A percentile compares a stretch with the other conserved stretches of the same genome.
Evolutionary conservation across 2,329 filamentous ascomycete genomes (phyloP).

Genomic region (Xylaria sp.): DNA sequence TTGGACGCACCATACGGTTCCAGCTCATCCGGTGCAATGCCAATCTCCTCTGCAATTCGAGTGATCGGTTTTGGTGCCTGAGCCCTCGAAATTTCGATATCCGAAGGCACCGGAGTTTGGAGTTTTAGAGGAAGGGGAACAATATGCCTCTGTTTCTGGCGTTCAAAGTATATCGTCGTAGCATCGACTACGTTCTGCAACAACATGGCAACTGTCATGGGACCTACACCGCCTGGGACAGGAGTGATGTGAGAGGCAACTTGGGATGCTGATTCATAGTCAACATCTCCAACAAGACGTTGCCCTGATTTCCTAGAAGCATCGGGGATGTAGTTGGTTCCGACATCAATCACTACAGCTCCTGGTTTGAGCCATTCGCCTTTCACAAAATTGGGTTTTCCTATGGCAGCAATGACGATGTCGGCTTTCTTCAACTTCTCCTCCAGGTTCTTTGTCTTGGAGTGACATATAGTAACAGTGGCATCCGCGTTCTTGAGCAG

Average conservation of each 20-base stretch:
- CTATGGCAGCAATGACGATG: slow-evolving; percentile 90
- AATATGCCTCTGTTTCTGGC: slow-evolving; percentile 79
- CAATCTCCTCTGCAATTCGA: slow-evolving; percentile 81
- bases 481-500: slow-evolving; percentile 94
- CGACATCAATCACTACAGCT: slow-evolving; percentile 95
- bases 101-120: slow-evolving; percentile 83
- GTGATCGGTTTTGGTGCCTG: slow-evolving; percentile 94
- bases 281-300: slow-evolving; percentile 92
- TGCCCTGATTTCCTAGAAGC: slow-evolving; percentile 89
- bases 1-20: slow-evolving; percentile 96
- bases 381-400: slow-evolving; percentile 84
- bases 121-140: slow-evolving; percentile 84
- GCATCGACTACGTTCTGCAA: slow-evolving; percentile 93
- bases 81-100: slow-evolving; percentile 87
- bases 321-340: slow-evolving; percentile 94
- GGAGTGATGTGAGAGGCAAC: slow-evolving; percentile 94
- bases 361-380: slow-evolving; percentile 95
- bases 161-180: slow-evolving; percentile 79
- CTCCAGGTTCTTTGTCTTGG: slow-evolving; percentile 76
- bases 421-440: slow-evolving; percentile 83
- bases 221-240: slow-evolving; percentile 93
- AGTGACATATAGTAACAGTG: slow-evolving; percentile 96
- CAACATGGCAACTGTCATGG: slow-evolving; percentile 99
- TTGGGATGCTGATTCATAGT: slow-evolving; percentile 82
- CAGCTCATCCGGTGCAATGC: slow-evolving; percentile 85